Evolutionary conservation across 2,329 filamentous ascomycete species (phyloP), one percentile per base, ranked within the genome.

Genomic region (Penicillium sp.): DNA sequence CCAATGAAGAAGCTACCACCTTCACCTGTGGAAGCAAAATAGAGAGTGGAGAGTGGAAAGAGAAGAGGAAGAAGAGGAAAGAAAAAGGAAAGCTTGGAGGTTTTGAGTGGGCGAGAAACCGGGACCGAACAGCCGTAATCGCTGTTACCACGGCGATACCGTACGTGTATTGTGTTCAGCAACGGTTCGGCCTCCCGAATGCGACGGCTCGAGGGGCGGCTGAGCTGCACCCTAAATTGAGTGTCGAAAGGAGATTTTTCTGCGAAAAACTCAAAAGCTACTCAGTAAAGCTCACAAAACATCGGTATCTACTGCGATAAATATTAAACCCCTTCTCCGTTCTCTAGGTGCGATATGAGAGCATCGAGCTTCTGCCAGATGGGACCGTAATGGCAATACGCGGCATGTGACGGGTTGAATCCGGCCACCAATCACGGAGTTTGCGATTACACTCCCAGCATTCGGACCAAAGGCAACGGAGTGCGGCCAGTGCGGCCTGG

Each of bases 91-190:
- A 71, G 69, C 66, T 69, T 68, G 69, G 62, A 60, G 67, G 63
- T 68, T 68, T 69, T 67, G 63, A 67, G 63, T 67, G 65, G 68
- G 64, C 65, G 63, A 66, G 63, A 66, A 60, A 69, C 69, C 68
- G 68, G 68, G 69, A 64, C 66, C 64, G 64, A 67, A 63, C 63
- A 67, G 60, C 69, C 69, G 69, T 69, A 70, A 70, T 61, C 69
- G 68, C 67, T 61, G 55, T 69, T 66, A 69, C 68, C 63, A 58
- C 62, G 65, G 65, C 51, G 60, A 59, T 58, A 61, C 61, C 46
- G 50, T 68, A 70, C 65, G 59, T 11, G 35, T 38, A 38, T 38
- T 38, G 35, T 38, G 58, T 55, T 58, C 50, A 44, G 44, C 42
- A 56, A 54, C 53, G 41, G 36, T 49, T 53, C 55, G 55, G 46